phyloP scores from a whole-genome alignment of 208 protist species.

The Phytomonas sp. region DNA sequence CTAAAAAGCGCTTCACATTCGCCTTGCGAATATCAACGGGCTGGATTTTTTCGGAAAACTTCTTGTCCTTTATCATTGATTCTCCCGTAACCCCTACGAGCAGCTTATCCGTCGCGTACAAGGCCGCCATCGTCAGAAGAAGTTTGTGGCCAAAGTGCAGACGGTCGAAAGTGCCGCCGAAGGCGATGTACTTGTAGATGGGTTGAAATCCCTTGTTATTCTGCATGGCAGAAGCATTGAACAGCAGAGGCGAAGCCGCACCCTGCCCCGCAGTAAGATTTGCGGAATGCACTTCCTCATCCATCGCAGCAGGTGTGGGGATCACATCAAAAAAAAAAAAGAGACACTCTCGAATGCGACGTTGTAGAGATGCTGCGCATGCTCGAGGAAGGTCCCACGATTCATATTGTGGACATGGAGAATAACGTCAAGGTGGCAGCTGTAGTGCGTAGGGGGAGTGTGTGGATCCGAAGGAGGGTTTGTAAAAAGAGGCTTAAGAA shows the following conservation, averaged over 20 bases:
- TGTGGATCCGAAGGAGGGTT: background rate
- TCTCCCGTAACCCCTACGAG: constrained; percentile 65
- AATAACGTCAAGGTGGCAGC: constrained; percentile 19
- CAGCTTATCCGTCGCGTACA: constrained; percentile 50
- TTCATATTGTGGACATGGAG: constrained; percentile 36
- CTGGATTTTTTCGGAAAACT: constrained; percentile 55
- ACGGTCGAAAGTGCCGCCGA: constrained; percentile 88
- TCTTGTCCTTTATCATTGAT: constrained; percentile 54
- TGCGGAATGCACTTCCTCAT: background rate
- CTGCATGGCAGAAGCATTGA: constrained; percentile 12
- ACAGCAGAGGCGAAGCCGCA: background rate
- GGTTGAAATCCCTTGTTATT: constrained; percentile 35
- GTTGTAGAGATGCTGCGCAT: constrained; percentile 55
- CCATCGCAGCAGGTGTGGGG: background rate
- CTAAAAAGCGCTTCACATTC: constrained; percentile 42
- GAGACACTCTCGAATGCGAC: constrained; percentile 29
- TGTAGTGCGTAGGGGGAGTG: constrained; percentile 8
- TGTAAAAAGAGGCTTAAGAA: constrained; percentile 2
- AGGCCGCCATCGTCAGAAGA: constrained; percentile 63
- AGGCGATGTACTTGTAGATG: constrained; percentile 62
- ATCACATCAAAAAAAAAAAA: constrained; percentile 48
- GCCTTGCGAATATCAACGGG: constrained; percentile 45
- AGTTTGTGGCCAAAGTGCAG: constrained; percentile 87
- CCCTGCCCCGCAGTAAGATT: background rate
- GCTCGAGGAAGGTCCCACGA: constrained; percentile 52